Base-by-base conservation (phyloP, 1,284 basidiomycete species). In the Athelia psychrophila region DNA sequence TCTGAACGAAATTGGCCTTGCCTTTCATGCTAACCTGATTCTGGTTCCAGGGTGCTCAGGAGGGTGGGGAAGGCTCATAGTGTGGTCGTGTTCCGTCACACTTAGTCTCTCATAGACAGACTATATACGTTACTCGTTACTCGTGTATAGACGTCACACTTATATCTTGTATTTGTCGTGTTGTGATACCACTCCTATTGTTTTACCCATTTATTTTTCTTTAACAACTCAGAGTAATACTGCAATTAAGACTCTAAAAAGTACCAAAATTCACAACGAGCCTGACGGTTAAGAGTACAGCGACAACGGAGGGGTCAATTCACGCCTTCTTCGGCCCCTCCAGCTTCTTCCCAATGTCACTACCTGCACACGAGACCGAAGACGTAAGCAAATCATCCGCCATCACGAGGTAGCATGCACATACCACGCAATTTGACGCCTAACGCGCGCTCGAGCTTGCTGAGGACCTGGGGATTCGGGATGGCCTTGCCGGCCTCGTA, bases 351-450 rank as follows among this genome's bases (percentile, higher is more conserved):
- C 89, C 89, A 80, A 92, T 91, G 54, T 89, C 84, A 56, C 74
- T 57, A 58, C 89, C 88, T 89, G 57, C 27, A 50, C 19, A 49
- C 27, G 16, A 30, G 48, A 46, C 58, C 23, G 38, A 38, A 52
- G 27, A 53, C 6, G 33, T 53, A 42, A 53, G 47, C 35, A 47
- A 50, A 32, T 44, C 16, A 51, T 42, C 22, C n/a, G 22, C 8
- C 48, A 12, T 15, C 52, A 40, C 24, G 3, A 35, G 20, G 52
- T 16, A 51, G 32, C 12, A 44, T 25, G 23, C 8, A 74, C 80
- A 48, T 67, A 83, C 95, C 95, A 63, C 96, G 84, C 54, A 99
- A 83, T 74, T 98, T 99, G 63, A 99, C 89, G 51, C 87, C 90
- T 59, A 99, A 80, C 42, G 78, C 76, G 49, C 95, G 83, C 76